Conservation (phyloP, 352 stramenopile genomes). For the Phytopythium cucurbitacearum region DNA sequence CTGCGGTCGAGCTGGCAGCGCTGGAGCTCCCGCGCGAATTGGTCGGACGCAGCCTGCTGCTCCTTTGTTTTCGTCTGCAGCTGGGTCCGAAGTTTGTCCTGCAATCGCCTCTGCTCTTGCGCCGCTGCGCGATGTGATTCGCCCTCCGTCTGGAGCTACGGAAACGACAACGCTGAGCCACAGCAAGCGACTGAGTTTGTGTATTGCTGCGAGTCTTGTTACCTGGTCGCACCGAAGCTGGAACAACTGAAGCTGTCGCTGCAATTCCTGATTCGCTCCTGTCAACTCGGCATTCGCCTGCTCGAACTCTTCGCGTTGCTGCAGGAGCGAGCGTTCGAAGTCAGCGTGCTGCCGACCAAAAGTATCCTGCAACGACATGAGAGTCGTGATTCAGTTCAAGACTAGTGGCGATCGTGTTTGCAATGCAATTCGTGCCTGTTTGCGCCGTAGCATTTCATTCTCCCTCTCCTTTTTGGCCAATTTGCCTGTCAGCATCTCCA, state of each 20-base stretch:
- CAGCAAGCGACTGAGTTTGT: neutral
- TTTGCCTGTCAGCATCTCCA: conserved; percentile 59
- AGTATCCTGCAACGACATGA: conserved; percentile 3
- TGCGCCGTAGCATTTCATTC: conserved; percentile 36
- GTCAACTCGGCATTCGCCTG: conserved; percentile 15
- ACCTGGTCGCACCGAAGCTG: conserved; percentile 40
- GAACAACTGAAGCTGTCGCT: conserved; percentile 28
- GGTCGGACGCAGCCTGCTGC: conserved; percentile 17
- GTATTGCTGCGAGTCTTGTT: neutral
- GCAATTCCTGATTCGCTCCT: conserved; percentile 30
- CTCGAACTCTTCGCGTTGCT: conserved; percentile 21
- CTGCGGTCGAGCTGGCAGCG: conserved; percentile 16
- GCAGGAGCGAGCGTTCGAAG: conserved; percentile 18
- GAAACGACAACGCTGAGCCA: neutral
- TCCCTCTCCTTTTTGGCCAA: conserved; percentile 66
- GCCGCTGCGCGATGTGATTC: conserved; percentile 24
- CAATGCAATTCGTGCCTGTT: conserved; percentile 11
- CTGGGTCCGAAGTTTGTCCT: conserved; percentile 34
- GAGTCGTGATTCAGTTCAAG: neutral
- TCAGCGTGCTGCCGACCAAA: conserved; percentile 14
- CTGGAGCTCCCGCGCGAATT: conserved; percentile 27
- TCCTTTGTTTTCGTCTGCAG: conserved; percentile 14
- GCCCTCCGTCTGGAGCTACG: conserved; percentile 27
- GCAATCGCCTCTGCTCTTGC: conserved; percentile 31
- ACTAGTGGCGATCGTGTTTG: conserved; percentile 6